Conservation (phyloP, 371 early-diverging fungal genomes). For the Neoconidiobolus thromboides region DNA sequence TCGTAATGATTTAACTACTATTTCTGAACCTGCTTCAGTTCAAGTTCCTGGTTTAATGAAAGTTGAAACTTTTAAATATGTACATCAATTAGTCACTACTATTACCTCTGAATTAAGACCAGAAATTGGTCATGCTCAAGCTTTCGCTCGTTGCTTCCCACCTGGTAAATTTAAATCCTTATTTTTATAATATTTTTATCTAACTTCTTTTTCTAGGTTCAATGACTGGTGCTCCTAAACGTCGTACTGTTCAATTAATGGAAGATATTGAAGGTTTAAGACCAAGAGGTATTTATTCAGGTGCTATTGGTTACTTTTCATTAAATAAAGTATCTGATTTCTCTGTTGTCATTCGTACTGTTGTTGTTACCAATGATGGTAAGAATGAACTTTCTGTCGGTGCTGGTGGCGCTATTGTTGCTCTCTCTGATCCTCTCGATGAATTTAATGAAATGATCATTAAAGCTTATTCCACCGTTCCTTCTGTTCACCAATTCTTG, state of each 20-base stretch:
- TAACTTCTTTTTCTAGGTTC: constrained; percentile 28
- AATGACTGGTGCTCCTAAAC: constrained; percentile 96
- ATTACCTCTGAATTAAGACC: constrained; percentile 42
- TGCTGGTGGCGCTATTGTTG: constrained; percentile 87
- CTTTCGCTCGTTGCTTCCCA: constrained; percentile 64
- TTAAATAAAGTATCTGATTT: constrained; percentile 36
- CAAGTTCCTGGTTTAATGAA: constrained; percentile 69
- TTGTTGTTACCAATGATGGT: constrained; percentile 11
- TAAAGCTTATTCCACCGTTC: constrained; percentile 38
- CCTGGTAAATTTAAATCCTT: constrained; percentile 29
- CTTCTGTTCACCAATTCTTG: constrained; percentile 6
- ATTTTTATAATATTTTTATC: neutral
- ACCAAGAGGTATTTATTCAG: constrained; percentile 80
- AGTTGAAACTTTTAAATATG: constrained; percentile 76
- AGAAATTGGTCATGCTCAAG: constrained; percentile 43
- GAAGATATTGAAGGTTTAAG: constrained; percentile 42
- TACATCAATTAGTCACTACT: constrained; percentile 86
- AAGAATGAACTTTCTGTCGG: constrained; percentile 45
- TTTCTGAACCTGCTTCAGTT: constrained; percentile 43
- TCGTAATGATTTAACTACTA: constrained; percentile 73
- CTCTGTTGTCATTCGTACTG: constrained; percentile 72
- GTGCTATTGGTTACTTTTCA: constrained; percentile 77
- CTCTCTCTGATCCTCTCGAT: constrained; percentile 55
- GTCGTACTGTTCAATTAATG: constrained; percentile 62
- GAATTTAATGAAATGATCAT: constrained; percentile 71